Evolutionary conservation across 75 land plant genomes (phyloP), one percentile per base, ranked within the genome.

Genomic region (Isoetes taiwanensis): DNA sequence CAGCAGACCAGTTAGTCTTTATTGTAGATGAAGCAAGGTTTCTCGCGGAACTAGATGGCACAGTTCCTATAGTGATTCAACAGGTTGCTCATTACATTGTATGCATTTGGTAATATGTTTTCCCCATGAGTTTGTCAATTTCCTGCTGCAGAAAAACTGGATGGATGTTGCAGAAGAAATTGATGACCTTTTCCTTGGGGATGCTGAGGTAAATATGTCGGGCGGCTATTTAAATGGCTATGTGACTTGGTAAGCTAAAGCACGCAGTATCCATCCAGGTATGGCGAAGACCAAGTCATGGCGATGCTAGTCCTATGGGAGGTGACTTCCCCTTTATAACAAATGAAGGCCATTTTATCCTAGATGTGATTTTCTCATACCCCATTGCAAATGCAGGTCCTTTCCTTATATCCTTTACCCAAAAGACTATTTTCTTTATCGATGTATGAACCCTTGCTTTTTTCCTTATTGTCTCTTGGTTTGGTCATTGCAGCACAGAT

Each of bases 101-200:
- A 2, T 20, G 33, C 19, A 28, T 30, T 63, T 42, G 23, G 31
- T 28, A 31, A 31, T 52, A 28, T 24, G 54, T 52, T 28, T 1
- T 52, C 30, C 54, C 30, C 16, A 4, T 14, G 50, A 6, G 17
- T 43, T 43, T 3, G 4, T 8, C 6, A 24, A 43, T 16, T 4
- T 43, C 55, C 2, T 56, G 10, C 54, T 71, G 41, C 62, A 83
- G 86, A 59, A 64, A 10, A 70, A 73, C 28, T 83, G 86, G 86
- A 54, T 83, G 66, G 73, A 78, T 37, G 71, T 70, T 31, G 86
- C 86, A 41, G 82, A 83, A 74, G 82, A 83, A 64, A 83, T 83
- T 38, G 86, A 83, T 66, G 86, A 79, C 50, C 40, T 76, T 16
- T 83, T 79, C 38, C 30, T 83, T 23, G 86, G 79, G 17, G 82